A percentile compares a stretch with the other conserved stretches of the same genome.
phyloP scores from a whole-genome alignment of 306 rosid species.

The Rosa multiflora region DNA sequence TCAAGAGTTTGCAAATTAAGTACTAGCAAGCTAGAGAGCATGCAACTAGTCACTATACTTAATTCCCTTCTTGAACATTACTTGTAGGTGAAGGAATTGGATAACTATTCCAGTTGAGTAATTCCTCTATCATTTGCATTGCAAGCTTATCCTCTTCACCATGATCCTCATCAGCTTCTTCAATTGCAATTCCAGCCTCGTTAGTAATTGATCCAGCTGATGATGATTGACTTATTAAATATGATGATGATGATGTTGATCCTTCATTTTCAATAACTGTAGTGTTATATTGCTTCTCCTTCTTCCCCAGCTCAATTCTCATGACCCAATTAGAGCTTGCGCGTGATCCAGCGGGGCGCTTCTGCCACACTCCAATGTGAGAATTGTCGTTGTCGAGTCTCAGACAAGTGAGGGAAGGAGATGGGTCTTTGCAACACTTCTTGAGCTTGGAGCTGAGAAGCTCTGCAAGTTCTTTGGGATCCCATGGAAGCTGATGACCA shows the following conservation, averaged over 20 bases:
- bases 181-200: not conserved
- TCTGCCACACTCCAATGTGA: constrained; percentile 97
- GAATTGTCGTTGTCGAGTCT: constrained; percentile 90
- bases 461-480: constrained; percentile 85
- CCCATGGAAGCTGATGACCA: constrained; percentile 36
- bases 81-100: constrained; percentile 37
- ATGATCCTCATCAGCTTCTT: constrained; percentile 1
- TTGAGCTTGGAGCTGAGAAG: constrained; percentile 80
- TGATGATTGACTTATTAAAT: not conserved
- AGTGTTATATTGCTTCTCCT: constrained; percentile 16
- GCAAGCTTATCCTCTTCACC: constrained; percentile 77
- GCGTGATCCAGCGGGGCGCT: constrained; percentile 67
- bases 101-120: constrained; percentile 73
- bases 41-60: not conserved
- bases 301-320: constrained; percentile 83
- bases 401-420: constrained; percentile 93
- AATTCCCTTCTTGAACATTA: constrained; percentile 11
- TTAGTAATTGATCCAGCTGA: not conserved
- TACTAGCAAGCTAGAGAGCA: not conserved
- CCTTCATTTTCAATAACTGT: not conserved
- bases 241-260: not conserved
- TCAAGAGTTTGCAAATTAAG: not conserved
- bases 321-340: constrained; percentile 89
- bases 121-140: constrained; percentile 94
- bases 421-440: constrained; percentile 78